These are phyloP conservation scores for Phytopythium aichiense DNA, from an alignment of 352 stramenopile species.

Conservation along the genomic window DNA sequence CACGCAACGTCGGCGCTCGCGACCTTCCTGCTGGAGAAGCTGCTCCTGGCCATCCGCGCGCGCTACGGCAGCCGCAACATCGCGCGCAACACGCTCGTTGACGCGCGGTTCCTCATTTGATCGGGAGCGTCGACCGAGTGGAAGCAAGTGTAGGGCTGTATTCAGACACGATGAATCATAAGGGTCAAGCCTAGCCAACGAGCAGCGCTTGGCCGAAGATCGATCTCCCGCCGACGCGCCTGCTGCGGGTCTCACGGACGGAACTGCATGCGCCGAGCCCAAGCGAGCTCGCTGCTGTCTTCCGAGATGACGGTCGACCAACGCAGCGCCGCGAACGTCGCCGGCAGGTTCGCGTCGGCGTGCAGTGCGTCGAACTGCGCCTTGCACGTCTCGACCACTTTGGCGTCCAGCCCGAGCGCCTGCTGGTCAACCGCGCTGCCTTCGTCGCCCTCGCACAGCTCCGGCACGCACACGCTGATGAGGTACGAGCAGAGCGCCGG, in stretches of 20 bases:
- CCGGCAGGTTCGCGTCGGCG: slow-evolving; percentile 19
- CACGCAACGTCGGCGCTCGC: slow-evolving; percentile 56
- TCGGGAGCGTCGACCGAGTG: neutral
- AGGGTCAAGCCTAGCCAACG: neutral
- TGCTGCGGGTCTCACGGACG: slow-evolving; percentile 21
- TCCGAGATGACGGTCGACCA: slow-evolving; percentile 81
- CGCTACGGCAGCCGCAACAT: slow-evolving; percentile 47
- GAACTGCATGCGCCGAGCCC: slow-evolving; percentile 66
- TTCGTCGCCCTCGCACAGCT: slow-evolving; percentile 46
- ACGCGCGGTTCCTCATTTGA: slow-evolving; percentile 69
- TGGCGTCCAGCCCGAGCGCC: neutral
- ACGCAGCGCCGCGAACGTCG: slow-evolving; percentile 62
- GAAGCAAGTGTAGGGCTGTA: neutral
- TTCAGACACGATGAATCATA: neutral
- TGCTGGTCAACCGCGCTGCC: slow-evolving; percentile 26
- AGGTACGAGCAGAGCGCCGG: slow-evolving; percentile 76
- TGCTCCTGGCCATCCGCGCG: slow-evolving; percentile 30
- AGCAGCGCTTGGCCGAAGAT: neutral
- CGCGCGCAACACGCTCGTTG: slow-evolving; percentile 50
- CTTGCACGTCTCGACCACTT: slow-evolving; percentile 46
- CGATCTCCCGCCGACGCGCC: neutral
- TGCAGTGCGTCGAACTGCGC: slow-evolving; percentile 36
- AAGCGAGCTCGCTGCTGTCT: slow-evolving; percentile 84
- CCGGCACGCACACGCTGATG: slow-evolving; percentile 77
- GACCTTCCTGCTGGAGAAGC: slow-evolving; percentile 54